phyloP scores from a whole-genome alignment of 495 filamentous ascomycete genomes.

The Tirmania nivea region DNA sequence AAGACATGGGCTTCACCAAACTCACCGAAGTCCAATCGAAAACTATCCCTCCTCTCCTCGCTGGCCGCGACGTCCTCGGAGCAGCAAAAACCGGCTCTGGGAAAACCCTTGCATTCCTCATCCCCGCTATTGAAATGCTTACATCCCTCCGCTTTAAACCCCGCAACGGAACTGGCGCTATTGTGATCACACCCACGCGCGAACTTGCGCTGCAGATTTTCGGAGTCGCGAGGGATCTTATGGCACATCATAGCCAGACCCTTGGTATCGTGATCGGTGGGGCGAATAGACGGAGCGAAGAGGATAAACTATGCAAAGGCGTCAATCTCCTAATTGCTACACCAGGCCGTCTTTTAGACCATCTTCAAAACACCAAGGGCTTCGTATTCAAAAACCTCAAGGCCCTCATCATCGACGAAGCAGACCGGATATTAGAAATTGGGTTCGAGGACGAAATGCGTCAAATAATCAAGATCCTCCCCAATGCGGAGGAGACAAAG shows the following conservation, averaged over 20 bases:
- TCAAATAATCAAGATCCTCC: conserved; percentile 89
- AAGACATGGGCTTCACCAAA: conserved; percentile 73
- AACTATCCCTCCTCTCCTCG: conserved; percentile 68
- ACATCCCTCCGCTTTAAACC: conserved; percentile 74
- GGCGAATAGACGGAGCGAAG: conserved; percentile 75
- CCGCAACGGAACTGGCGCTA: conserved; percentile 30
- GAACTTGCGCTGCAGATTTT: conserved; percentile 94
- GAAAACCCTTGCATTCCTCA: conserved; percentile 88
- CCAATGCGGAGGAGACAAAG: conserved; percentile 37
- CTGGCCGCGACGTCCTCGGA: conserved; percentile 76
- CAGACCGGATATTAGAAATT: conserved; percentile 83
- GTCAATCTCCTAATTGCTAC: conserved; percentile 90
- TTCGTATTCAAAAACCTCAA: conserved; percentile 89
- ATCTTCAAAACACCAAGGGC: conserved; percentile 76
- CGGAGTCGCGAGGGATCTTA: conserved; percentile 77
- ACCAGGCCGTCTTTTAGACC: conserved; percentile 78
- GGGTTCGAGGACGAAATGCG: conserved; percentile 98
- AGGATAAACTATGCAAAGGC: conserved; percentile 81
- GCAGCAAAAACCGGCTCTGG: conserved; percentile 93
- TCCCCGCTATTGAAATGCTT: conserved; percentile 89
- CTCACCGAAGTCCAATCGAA: conserved; percentile 93
- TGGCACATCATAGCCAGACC: conserved; percentile 74
- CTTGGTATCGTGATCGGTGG: conserved; percentile 92
- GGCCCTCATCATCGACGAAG: conserved; percentile 76
- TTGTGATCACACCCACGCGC: conserved; percentile 52